Evolutionary conservation across 352 stramenopile genomes (phyloP), one percentile per base, ranked within the genome.

Genomic region (Globisporangium recalcitrans): DNA sequence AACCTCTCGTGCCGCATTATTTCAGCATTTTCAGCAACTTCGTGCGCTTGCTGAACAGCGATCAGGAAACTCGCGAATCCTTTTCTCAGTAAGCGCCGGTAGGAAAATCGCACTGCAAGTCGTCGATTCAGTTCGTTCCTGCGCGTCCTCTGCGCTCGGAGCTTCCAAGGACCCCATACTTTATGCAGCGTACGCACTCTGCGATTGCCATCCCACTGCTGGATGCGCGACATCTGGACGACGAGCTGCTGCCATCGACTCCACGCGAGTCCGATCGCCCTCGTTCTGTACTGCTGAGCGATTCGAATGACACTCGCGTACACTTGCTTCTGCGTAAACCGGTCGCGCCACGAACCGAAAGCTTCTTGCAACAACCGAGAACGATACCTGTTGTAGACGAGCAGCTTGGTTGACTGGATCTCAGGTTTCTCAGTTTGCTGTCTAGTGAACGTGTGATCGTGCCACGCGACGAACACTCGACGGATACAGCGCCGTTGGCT

Each of bases 21-120:
- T 19, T 54, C 47, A 4, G 62, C 62, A 3, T 24, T 21, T 4
- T 11, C 40, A 19, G 40, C 26, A 42, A 38, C n/a, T 21, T 9
- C 21, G 22, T 38, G 62, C 14, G 24, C 9, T 4, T 60, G 62
- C 4, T 40, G 38, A 1, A 27, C 14, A 13, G 54, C 46, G 31
- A n/a, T 0, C 26, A 55, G 7, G n/a, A 68, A 63, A 6, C 55
- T 19, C 6, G 27, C 24, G 21, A 63, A 63, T 2, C 16, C 36
- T 51, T n/a, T 27, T 10, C 49, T n/a, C 32, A 68, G 42, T 24
- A 62, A 22, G 2, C 32, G 31, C 8, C 19, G 38, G 38, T 69
- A 68, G 5, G 24, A 21, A 61, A 67, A 67, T 19, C 59, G 58
- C 19, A 63, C 49, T 24, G 63, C 63, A 3, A 52, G 40, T 1